Conservation (phyloP, 2,329 filamentous ascomycete genomes). For the Aspergillus glaucus region DNA sequence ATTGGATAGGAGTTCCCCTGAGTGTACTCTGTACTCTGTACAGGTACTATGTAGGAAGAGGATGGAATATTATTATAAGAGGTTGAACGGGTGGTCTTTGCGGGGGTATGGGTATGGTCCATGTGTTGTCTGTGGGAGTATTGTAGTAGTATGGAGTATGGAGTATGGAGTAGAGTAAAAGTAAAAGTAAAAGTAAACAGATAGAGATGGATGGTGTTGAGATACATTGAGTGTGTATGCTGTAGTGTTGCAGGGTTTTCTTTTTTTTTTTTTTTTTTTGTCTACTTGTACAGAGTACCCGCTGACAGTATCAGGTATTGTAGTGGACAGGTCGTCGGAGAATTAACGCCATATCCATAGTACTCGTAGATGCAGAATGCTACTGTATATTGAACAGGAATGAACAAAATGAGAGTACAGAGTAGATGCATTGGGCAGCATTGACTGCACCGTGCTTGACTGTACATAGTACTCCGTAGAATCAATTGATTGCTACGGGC, state of each 20-base stretch:
- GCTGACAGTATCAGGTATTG: too few species aligned
- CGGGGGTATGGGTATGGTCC: not conserved
- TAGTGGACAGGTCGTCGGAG: not conserved
- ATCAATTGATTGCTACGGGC: not conserved
- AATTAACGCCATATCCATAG: not conserved
- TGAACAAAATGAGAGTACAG: not conserved
- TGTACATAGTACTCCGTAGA: too few species aligned
- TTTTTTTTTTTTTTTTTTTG: not conserved
- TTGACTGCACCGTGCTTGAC: too few species aligned
- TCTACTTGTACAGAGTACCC: not conserved
- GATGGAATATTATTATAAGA: not conserved
- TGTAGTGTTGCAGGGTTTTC: too few species aligned
- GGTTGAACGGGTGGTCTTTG: not conserved
- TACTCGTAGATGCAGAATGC: too few species aligned
- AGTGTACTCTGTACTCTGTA: not conserved
- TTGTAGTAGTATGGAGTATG: not conserved
- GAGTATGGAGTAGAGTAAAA: not conserved
- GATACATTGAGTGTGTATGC: too few species aligned
- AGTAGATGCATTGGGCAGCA: not conserved
- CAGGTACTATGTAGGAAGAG: not conserved
- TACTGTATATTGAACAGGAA: not conserved
- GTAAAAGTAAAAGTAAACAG: not conserved
- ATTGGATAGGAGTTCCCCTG: not conserved
- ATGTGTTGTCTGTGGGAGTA: not conserved
- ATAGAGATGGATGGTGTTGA: not conserved